These are phyloP conservation scores for Chrysoporthe austroafricana DNA, from an alignment of 2,329 filamentous ascomycete species.

Conservation along the genomic window DNA sequence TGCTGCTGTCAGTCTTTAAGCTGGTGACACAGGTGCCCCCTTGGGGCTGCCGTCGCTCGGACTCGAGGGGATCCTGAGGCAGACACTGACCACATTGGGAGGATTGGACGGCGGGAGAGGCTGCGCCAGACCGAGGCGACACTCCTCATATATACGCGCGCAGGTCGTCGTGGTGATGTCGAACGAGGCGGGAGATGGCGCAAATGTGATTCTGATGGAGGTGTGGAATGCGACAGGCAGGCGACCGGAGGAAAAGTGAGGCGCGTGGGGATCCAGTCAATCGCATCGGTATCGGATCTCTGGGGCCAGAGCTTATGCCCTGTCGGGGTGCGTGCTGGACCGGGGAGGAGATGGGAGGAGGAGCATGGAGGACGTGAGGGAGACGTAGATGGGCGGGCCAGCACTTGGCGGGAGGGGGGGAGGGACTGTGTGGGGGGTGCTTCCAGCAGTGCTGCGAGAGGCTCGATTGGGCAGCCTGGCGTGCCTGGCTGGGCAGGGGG, in stretches of 20 bases:
- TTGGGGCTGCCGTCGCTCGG: neutral
- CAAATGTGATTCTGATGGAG: conserved; percentile 10
- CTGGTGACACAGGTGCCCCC: neutral
- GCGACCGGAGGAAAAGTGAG: conserved; percentile 19
- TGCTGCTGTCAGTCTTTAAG: conserved; percentile 21
- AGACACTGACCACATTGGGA: conserved; percentile 29
- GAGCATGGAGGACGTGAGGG: neutral
- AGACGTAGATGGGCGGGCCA: neutral
- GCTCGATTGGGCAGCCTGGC: neutral
- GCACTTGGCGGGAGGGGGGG: neutral
- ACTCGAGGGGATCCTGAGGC: conserved; percentile 15
- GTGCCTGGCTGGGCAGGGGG: neutral
- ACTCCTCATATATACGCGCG: conserved; percentile 20
- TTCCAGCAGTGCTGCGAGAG: neutral
- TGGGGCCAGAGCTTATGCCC: conserved; percentile 21
- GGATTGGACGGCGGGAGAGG: neutral
- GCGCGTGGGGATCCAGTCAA: conserved; percentile 13
- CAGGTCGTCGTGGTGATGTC: neutral
- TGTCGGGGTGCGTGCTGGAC: neutral
- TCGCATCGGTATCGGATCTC: conserved; percentile 14
- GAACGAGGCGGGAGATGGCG: conserved; percentile 26
- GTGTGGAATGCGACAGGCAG: conserved; percentile 10
- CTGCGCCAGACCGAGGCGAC: conserved; percentile 21
- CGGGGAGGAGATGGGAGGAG: neutral
- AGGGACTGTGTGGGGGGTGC: neutral